Evolutionary conservation across 345 rosid genomes (phyloP).

Genomic region (Salix caprea): DNA sequence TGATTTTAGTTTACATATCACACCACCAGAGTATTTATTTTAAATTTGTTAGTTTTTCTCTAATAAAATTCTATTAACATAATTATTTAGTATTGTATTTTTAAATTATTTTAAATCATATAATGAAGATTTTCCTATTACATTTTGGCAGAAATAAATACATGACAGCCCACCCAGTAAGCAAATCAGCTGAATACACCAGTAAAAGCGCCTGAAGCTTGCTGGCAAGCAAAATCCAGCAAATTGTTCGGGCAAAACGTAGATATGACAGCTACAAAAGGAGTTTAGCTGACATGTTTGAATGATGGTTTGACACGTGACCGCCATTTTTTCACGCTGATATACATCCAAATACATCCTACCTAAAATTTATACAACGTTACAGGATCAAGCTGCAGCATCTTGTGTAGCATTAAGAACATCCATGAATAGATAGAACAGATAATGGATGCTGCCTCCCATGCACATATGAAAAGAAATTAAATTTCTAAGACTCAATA

Average conservation of each 20-base stretch:
- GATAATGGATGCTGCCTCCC: not conserved
- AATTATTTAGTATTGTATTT: too few relatives aligned
- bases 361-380: conserved; percentile 3
- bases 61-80: too few relatives aligned
- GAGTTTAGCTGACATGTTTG: not conserved
- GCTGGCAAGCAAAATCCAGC: not conserved
- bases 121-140: too few relatives aligned
- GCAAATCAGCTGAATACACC: not conserved
- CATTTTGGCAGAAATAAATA: not conserved
- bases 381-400: conserved; percentile 3
- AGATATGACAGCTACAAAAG: not conserved
- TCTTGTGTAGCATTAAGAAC: not conserved
- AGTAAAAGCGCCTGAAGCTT: not conserved
- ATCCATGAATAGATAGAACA: not conserved
- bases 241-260: not conserved
- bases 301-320: not conserved
- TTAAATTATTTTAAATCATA: too few relatives aligned
- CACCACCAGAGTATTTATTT: too few relatives aligned
- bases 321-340: not conserved
- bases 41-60: too few relatives aligned
- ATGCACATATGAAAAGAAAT: not conserved
- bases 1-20: too few relatives aligned
- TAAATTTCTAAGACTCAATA: not conserved
- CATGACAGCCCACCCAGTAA: not conserved
- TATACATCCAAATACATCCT: not conserved